phyloP scores from a whole-genome alignment of 1,284 basidiomycete species.

The Pterulicium gracile region DNA sequence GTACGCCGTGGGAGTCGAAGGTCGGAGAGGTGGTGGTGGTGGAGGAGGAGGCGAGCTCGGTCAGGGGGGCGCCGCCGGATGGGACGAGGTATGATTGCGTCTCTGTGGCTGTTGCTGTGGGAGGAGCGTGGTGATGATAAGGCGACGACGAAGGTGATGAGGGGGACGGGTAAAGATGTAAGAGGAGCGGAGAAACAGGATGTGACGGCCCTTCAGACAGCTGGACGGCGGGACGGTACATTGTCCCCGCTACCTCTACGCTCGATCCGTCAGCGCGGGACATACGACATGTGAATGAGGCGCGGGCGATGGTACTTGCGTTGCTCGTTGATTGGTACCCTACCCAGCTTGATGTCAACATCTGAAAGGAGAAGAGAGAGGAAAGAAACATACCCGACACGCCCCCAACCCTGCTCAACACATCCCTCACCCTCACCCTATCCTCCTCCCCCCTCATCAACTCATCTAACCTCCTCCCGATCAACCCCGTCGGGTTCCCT shows the following conservation, averaged over 20 bases:
- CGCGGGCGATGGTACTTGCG: no score
- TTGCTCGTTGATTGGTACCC: no score
- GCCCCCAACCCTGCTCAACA: not conserved
- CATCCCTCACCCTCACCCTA: not conserved
- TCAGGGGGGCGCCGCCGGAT: no score
- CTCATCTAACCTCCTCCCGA: not conserved
- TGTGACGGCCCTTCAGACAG: not conserved
- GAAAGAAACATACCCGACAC: no score
- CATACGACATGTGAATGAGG: no score
- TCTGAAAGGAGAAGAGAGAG: no score
- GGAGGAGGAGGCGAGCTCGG: not conserved
- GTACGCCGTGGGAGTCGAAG: not conserved
- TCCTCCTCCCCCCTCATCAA: not conserved
- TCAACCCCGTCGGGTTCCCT: not conserved
- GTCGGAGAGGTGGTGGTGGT: not conserved
- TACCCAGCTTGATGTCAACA: no score
- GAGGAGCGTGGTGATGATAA: not conserved
- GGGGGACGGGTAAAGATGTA: not conserved
- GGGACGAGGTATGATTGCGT: no score
- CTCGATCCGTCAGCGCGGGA: no score
- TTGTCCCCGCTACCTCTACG: no score
- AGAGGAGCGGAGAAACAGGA: not conserved
- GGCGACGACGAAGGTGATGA: not conserved
- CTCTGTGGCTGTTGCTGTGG: not conserved
- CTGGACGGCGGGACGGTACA: no score